Conservation (phyloP, 495 filamentous ascomycete species). For the Aspergillus campestris region DNA sequence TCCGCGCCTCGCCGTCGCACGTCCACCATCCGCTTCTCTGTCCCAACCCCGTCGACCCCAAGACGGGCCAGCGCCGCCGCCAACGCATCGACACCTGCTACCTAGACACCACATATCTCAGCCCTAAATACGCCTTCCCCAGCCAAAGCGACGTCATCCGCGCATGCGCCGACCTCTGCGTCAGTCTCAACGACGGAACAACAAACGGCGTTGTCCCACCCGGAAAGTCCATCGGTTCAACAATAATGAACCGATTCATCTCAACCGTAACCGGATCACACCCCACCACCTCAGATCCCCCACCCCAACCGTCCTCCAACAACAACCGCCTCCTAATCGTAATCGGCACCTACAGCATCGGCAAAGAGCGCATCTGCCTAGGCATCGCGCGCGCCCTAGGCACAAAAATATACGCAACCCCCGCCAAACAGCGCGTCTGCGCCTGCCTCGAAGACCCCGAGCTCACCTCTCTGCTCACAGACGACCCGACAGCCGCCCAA, state of each 20-base stretch:
- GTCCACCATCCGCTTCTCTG: constrained; percentile 72
- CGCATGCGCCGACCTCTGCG: constrained; percentile 86
- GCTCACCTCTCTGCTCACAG: constrained; percentile 65
- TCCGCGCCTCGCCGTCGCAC: constrained; percentile 82
- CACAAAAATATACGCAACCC: constrained; percentile 83
- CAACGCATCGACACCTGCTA: constrained; percentile 93
- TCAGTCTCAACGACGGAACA: constrained; percentile 40
- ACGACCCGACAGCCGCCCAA: constrained; percentile 74
- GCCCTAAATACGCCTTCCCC: constrained; percentile 92
- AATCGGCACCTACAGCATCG: constrained; percentile 94
- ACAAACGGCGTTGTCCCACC: constrained; percentile 33
- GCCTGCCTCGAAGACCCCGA: constrained; percentile 77
- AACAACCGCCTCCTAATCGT: constrained; percentile 76
- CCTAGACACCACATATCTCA: constrained; percentile 93
- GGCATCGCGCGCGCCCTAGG: constrained; percentile 81
- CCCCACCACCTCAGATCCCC: constrained; percentile 1
- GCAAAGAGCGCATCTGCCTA: constrained; percentile 92
- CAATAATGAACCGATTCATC: constrained; percentile 58
- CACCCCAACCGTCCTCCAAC: constrained; percentile 3
- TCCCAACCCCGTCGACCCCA: constrained; percentile 59
- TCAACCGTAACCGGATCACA: constrained; percentile 11
- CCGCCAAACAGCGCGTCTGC: constrained; percentile 76
- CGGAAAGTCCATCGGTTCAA: constrained; percentile 34
- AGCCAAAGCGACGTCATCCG: constrained; percentile 75
- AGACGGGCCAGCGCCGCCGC: constrained; percentile 60